These are phyloP conservation scores for Euphorbia corollata DNA, from an alignment of 441 rosid species.

Conservation along the genomic window DNA sequence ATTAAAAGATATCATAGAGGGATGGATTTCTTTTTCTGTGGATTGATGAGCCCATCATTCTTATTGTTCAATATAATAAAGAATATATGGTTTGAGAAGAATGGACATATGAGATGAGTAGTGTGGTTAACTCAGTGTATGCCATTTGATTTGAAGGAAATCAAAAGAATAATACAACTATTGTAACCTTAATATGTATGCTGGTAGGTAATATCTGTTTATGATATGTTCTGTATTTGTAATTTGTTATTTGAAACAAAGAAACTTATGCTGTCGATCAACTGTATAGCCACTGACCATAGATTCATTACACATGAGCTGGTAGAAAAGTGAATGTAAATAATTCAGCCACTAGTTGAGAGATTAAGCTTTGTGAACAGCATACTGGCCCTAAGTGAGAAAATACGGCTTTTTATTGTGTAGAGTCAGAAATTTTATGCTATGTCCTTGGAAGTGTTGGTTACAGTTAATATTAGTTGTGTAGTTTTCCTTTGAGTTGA, in stretches of 20 bases:
- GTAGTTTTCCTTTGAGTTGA: background rate
- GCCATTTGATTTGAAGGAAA: conserved; percentile 3
- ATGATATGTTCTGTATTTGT: background rate
- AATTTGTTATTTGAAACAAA: background rate
- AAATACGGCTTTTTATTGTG: background rate
- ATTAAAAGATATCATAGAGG: background rate
- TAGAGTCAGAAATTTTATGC: background rate
- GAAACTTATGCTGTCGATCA: background rate
- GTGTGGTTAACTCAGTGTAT: background rate
- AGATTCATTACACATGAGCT: background rate
- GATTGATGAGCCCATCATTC: background rate
- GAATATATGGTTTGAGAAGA: background rate
- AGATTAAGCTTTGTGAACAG: background rate
- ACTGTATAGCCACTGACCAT: background rate
- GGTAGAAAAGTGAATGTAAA: background rate
- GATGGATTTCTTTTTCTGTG: background rate
- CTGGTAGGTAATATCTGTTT: background rate
- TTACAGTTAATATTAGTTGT: background rate
- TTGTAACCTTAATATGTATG: background rate
- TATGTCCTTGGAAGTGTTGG: background rate
- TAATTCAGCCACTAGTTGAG: background rate
- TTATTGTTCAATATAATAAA: background rate
- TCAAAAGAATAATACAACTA: conserved; percentile 1
- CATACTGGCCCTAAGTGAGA: too few relatives aligned
- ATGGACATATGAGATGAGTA: background rate